phyloP scores from a whole-genome alignment of 2,329 filamentous ascomycete species.

The Fusarium musae region DNA sequence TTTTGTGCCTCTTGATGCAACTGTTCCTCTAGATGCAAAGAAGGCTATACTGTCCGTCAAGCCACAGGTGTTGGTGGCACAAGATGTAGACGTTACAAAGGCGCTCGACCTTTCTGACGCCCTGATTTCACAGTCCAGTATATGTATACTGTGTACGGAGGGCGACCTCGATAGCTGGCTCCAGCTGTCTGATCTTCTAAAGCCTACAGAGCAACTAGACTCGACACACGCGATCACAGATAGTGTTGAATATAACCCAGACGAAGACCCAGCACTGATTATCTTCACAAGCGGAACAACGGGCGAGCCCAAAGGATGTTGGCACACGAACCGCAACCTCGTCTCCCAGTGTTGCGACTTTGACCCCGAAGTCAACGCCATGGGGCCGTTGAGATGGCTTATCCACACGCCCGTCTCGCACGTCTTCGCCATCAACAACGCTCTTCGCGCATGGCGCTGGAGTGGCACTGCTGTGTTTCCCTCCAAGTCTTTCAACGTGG shows the following conservation, averaged over 20 bases:
- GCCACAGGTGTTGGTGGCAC: conserved; percentile 48
- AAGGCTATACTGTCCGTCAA: conserved; percentile 38
- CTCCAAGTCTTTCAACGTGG: conserved; percentile 49
- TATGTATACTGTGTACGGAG: conserved; percentile 43
- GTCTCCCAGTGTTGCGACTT: conserved; percentile 52
- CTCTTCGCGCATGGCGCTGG: conserved; percentile 51
- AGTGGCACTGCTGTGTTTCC: conserved; percentile 51
- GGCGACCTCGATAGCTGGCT: conserved; percentile 35
- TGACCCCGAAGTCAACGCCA: conserved; percentile 48
- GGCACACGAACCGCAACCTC: conserved; percentile 54
- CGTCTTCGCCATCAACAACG: conserved; percentile 55
- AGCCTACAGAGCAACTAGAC: neutral
- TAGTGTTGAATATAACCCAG: neutral
- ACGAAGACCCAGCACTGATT: conserved; percentile 50
- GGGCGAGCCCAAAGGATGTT: conserved; percentile 58
- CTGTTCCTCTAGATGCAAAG: conserved; percentile 37
- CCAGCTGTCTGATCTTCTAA: conserved; percentile 22
- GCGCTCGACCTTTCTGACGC: conserved; percentile 29
- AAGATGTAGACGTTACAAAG: conserved; percentile 42
- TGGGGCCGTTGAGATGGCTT: conserved; percentile 49
- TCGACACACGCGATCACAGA: neutral
- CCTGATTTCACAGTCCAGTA: neutral
- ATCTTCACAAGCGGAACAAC: conserved; percentile 64
- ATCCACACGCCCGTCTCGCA: conserved; percentile 53
- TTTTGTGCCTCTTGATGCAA: conserved; percentile 51